Percentiles rank a stretch among this genome's conserved stretches.
Evolutionary conservation across 352 stramenopile genomes (phyloP).

Genomic region (Thraustotheca clavata): DNA sequence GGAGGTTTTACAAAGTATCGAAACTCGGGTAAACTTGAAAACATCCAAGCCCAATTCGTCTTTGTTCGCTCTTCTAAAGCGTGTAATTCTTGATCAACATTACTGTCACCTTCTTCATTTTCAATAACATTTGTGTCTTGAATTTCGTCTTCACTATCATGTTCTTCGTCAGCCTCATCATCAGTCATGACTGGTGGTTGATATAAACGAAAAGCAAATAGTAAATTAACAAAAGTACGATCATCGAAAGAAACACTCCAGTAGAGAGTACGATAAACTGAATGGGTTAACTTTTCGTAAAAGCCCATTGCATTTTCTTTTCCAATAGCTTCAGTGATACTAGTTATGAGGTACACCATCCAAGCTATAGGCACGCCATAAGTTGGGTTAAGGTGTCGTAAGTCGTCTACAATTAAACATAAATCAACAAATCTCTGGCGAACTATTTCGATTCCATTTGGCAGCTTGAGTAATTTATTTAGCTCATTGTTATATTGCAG

Average conservation of each 20-base stretch:
- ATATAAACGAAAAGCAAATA: slow-evolving; percentile 32
- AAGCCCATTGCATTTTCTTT: slow-evolving; percentile 8
- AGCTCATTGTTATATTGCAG: slow-evolving; percentile 3
- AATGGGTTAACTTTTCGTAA: slow-evolving; percentile 20
- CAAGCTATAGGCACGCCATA: slow-evolving; percentile 24
- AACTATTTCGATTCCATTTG: neutral
- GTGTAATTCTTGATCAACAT: neutral
- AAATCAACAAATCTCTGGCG: slow-evolving; percentile 8
- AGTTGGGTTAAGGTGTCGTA: slow-evolving; percentile 24
- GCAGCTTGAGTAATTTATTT: neutral
- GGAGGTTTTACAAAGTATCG: slow-evolving; percentile 8
- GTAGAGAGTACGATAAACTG: slow-evolving; percentile 19
- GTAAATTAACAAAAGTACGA: slow-evolving; percentile 31
- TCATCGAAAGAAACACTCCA: slow-evolving; percentile 31
- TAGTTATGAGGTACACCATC: slow-evolving; percentile 35
- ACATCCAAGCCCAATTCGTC: neutral
- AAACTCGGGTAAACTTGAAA: neutral
- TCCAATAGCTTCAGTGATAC: slow-evolving; percentile 10
- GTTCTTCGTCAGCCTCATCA: slow-evolving; percentile 16
- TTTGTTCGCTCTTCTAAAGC: neutral
- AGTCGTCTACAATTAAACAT: slow-evolving; percentile 22
- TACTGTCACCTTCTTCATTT: neutral
- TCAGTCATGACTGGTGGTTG: slow-evolving; percentile 30
- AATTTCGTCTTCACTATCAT: neutral
- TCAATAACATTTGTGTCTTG: neutral